Evolutionary conservation across 139 green algal species (phyloP), one percentile per base, ranked within the genome.

Genomic region (Trebouxia sp.): DNA sequence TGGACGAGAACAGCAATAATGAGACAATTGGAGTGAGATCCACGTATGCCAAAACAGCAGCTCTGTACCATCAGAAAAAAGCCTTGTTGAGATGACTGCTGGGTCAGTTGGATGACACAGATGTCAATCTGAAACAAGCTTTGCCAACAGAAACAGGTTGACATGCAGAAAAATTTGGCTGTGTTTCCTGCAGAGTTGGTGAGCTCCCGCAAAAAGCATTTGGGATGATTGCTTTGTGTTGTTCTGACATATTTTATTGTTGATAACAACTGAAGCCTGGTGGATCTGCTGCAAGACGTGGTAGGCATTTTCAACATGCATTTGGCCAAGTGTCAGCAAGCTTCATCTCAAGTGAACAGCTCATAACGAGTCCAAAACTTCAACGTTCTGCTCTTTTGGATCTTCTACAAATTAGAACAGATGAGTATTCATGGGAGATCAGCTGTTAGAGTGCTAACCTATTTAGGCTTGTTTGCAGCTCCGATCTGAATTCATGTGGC

Each of bases 251-350:
- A 15, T 72, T 43, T 42, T 17, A 69, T 42, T 69, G 58, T 72
- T 72, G 12, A 42, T 12, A 72, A 72, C 62, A 72, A 72, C 43
- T 72, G 62, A 72, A 72, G 62, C 62, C 62, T 72, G 28, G 35
- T 45, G n/a, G 5, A 72, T 43, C 43, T 24, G 37, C n/a, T 35
- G 20, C 10, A 45, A 15, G 62, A 26, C 26, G 24, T 72, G 35
- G 32, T 45, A 72, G 62, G 12, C 62, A n/a, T 14, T 15, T 35
- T 72, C 42, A 32, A 35, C 62, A 72, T 72, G 62, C 62, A 72
- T 14, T 72, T 72, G 32, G 43, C 55, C 37, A 28, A 72, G n/a
- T 43, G n/a, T n/a, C n/a, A n/a, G n/a, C n/a, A n/a, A n/a, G n/a
- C n/a, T n/a, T n/a, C n/a, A n/a, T n/a, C n/a, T n/a, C 62, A 42